Evolutionary conservation across 371 early-diverging fungal genomes (phyloP).

Genomic region (Apophysomyces elegans): DNA sequence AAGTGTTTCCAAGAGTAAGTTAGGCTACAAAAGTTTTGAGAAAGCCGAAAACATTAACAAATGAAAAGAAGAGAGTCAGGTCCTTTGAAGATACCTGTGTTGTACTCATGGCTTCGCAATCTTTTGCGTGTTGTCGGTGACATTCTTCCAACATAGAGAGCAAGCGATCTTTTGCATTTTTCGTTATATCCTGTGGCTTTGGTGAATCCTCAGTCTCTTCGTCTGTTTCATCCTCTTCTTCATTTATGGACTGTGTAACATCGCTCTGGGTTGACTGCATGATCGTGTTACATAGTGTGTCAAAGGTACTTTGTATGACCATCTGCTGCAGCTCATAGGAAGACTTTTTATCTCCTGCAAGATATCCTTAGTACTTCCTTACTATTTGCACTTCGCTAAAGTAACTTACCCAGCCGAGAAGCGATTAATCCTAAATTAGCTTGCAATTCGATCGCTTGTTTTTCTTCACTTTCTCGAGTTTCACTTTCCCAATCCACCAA

Average conservation of each 20-base stretch:
- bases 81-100: not conserved
- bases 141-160: constrained; percentile 13
- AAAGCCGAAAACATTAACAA: not conserved
- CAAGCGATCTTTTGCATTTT: constrained; percentile 16
- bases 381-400: not conserved
- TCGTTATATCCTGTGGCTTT: constrained; percentile 7
- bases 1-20: not conserved
- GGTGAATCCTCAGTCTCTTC: constrained; percentile 17
- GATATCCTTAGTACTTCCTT: not conserved
- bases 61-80: not conserved
- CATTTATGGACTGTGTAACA: not conserved
- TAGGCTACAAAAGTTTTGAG: not conserved
- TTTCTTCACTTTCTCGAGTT: constrained; percentile 37
- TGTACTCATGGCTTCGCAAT: constrained; percentile 32
- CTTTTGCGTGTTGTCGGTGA: constrained; percentile 11
- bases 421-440: constrained; percentile 43
- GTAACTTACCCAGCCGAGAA: constrained; percentile 34
- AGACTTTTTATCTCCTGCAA: constrained; percentile 28
- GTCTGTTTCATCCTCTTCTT: constrained; percentile 14
- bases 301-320: constrained; percentile 15
- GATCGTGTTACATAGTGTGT: constrained; percentile 20
- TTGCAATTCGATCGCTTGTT: constrained; percentile 47
- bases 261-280: constrained; percentile 30
- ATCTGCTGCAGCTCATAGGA: constrained; percentile 28
- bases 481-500: constrained; percentile 68